Evolutionary conservation across 768 basidiomycete species (phyloP).

Genomic region (Hygrophorus russula): DNA sequence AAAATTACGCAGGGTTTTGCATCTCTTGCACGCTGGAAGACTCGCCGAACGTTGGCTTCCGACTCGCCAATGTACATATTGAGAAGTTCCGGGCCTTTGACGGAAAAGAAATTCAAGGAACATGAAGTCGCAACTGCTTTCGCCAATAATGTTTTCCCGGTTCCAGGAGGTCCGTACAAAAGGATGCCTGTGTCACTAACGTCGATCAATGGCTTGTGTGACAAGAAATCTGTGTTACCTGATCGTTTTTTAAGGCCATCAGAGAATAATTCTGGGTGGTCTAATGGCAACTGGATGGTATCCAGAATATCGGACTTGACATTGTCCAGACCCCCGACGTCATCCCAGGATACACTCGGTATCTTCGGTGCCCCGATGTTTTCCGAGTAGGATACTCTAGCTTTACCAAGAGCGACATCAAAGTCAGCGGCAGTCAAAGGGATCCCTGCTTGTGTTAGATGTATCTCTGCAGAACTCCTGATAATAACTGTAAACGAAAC

Average conservation of each 20-base stretch:
- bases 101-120: slow-evolving; percentile 92
- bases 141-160: slow-evolving; percentile 89
- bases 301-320: slow-evolving; percentile 93
- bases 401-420: slow-evolving; percentile 55
- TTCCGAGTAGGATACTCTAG: slow-evolving; percentile 73
- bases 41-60: slow-evolving; percentile 90
- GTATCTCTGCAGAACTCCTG: slow-evolving; percentile 14
- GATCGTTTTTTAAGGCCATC: slow-evolving; percentile 93
- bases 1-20: slow-evolving; percentile 93
- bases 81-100: slow-evolving; percentile 90
- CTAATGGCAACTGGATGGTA: slow-evolving; percentile 86
- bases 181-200: slow-evolving; percentile 51
- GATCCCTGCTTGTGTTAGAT: slow-evolving; percentile 27
- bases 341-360: slow-evolving; percentile 93
- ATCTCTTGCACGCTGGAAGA: slow-evolving; percentile 86
- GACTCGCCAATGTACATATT: slow-evolving; percentile 99
- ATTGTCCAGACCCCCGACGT: slow-evolving; percentile 81
- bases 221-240: slow-evolving; percentile 33
- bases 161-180: slow-evolving; percentile 91
- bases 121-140: slow-evolving; percentile 96
- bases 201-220: background rate
- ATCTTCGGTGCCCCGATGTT: slow-evolving; percentile 97
- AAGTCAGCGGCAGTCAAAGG: slow-evolving; percentile 55
- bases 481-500: slow-evolving; percentile 1
- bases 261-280: slow-evolving; percentile 82